Base-by-base conservation (phyloP, 257 asterid species). In the Rubia yunnanensis region DNA sequence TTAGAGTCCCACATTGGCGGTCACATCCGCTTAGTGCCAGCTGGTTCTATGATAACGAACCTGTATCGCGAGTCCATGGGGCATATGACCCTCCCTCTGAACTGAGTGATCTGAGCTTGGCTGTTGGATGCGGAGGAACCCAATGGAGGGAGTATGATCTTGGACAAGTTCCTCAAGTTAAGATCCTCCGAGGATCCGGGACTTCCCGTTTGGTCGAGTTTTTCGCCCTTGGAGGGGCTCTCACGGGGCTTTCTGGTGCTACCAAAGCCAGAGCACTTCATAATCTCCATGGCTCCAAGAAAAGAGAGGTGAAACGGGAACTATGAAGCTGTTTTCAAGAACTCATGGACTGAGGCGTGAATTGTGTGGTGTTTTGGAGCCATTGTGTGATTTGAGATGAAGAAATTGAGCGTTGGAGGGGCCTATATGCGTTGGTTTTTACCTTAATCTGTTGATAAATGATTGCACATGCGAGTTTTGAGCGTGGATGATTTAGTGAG, bases 11-110 rank as follows among this genome's bases (percentile, higher is more conserved):
- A 39, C 36, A 32, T n/a, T 32, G 48, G 2, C 48, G 11, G 11
- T 10, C 4, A 10, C n/a, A 0, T 39, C 48, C 4, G 48, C n/a
- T 1, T 39, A 39, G 2, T 39, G 5, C n/a, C 18, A 3, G 48
- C 15, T 44, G 52, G 20, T 44, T 44, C 17, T 15, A 44, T 0
- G 52, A 15, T 57, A 1, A 30, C 17, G 68, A 0, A 91, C 98
- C 96, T 71, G 86, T 89, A 89, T 76, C 74, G 79, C 2, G 96
- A 76, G 60, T 80, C 85, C 96, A 85, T 84, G 46, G 96, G 96
- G 38, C 81, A 78, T 72, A 92, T 80, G 70, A 83, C 74, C 61
- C 75, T 76, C 14, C 81, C 67, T 15, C 70, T 74, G 72, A 64
- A 49, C 24, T 31, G 63, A 18, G 61, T 44, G 52, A 1, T 58